Percentiles rank a stretch among this genome's conserved stretches.
These are phyloP conservation scores for Pseudohyphozyma bogoriensis DNA, from an alignment of 768 basidiomycete species.

Conservation along the genomic window DNA sequence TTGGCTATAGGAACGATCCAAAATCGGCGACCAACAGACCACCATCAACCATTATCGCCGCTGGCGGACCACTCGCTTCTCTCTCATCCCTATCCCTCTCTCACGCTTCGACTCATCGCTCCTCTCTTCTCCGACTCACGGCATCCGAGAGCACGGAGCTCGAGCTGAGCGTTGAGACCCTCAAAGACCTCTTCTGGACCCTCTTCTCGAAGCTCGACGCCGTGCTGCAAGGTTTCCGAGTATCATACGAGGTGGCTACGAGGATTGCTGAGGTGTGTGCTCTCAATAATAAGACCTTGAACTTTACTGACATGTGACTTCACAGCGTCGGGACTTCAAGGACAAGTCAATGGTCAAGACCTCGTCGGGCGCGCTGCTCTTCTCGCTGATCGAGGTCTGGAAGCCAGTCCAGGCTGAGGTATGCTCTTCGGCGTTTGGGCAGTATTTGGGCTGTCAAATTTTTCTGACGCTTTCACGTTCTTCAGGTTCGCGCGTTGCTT, in stretches of 20 bases:
- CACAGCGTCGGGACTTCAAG: conserved; percentile 80
- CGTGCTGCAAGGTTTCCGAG: conserved; percentile 77
- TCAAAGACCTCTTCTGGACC: conserved; percentile 93
- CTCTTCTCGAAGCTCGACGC: conserved; percentile 91
- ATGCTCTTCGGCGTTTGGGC: conserved; percentile 16
- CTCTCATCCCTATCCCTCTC: not conserved
- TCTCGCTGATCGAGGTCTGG: conserved; percentile 81
- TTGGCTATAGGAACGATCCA: conserved; percentile 5
- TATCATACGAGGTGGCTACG: conserved; percentile 80
- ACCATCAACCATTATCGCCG: not conserved
- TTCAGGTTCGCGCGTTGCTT: conserved; percentile 69
- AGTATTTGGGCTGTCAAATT: not conserved
- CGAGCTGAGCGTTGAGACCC: conserved; percentile 67
- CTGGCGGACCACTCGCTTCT: not conserved
- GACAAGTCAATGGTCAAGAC: conserved; percentile 71
- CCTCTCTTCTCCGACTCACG: conserved; percentile 13
- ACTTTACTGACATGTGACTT: no score
- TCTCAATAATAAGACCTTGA: no score
- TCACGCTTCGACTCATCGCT: conserved; percentile 1
- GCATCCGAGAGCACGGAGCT: conserved; percentile 33
- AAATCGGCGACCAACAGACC: not conserved
- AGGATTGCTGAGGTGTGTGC: conserved; percentile 77
- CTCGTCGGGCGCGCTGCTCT: conserved; percentile 48
- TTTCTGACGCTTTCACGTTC: no score
- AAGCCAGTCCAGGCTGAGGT: conserved; percentile 82